Percentiles rank a stretch among this genome's conserved stretches.
phyloP scores from a whole-genome alignment of 495 filamentous ascomycete species.

The Aspergillus homomorphus region DNA sequence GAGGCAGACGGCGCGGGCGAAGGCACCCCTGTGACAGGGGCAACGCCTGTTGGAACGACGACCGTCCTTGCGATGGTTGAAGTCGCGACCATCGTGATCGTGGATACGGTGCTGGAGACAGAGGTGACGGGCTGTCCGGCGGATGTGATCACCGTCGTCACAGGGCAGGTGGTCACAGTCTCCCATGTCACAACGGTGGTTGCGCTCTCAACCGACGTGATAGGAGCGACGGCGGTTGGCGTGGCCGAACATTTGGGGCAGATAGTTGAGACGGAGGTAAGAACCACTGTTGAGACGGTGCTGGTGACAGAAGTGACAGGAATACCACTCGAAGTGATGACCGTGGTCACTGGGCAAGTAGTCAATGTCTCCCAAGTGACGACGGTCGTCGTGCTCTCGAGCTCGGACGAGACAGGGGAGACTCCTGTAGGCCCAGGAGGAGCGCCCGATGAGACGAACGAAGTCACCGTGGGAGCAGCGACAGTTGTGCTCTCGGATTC shows the following conservation, averaged over 20 bases:
- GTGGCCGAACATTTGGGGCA: slow-evolving; percentile 33
- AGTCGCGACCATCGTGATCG: slow-evolving; percentile 19
- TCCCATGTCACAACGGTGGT: slow-evolving; percentile 26
- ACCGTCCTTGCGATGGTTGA: slow-evolving; percentile 21
- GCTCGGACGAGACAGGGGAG: neutral
- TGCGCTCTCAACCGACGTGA: slow-evolving; percentile 7
- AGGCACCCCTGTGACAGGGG: slow-evolving; percentile 18
- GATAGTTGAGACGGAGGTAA: slow-evolving; percentile 40
- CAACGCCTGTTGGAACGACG: slow-evolving; percentile 16
- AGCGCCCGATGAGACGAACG: neutral
- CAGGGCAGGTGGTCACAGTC: slow-evolving; percentile 24
- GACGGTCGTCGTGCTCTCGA: slow-evolving; percentile 21
- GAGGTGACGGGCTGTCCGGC: slow-evolving; percentile 29
- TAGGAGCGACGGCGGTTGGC: slow-evolving; percentile 8
- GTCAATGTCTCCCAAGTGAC: slow-evolving; percentile 40
- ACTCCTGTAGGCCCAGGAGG: neutral
- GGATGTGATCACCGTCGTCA: slow-evolving; percentile 31
- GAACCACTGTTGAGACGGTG: slow-evolving; percentile 39
- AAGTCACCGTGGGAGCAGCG: neutral
- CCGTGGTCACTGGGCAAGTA: slow-evolving; percentile 41
- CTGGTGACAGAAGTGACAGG: slow-evolving; percentile 33
- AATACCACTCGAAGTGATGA: slow-evolving; percentile 33
- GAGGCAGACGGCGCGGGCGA: slow-evolving; percentile 30
- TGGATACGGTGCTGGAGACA: slow-evolving; percentile 32
- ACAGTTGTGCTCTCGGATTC: neutral